phyloP scores from a whole-genome alignment of 495 filamentous ascomycete genomes.

The Neurospora sp. region DNA sequence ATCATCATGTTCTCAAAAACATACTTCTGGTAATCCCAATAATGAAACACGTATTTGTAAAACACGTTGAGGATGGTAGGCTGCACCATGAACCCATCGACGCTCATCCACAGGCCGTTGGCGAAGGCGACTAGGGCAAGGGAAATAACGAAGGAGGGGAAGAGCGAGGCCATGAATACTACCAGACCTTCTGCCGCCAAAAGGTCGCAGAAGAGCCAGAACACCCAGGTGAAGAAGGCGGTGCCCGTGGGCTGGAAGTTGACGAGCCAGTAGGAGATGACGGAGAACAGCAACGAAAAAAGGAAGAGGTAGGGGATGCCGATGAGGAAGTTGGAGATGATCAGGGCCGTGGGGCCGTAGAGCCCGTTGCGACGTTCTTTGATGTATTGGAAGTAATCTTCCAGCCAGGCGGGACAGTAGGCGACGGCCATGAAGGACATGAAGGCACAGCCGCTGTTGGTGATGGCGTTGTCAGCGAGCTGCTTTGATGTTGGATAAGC shows the following conservation, averaged over 20 bases:
- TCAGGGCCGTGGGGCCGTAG: slow-evolving; percentile 61
- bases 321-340: slow-evolving; percentile 70
- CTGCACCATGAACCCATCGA: slow-evolving; percentile 69
- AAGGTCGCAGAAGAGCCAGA: slow-evolving; percentile 81
- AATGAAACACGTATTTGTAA: slow-evolving; percentile 76
- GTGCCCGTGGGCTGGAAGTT: slow-evolving; percentile 57
- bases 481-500: neutral
- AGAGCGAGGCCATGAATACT: slow-evolving; percentile 58
- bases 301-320: slow-evolving; percentile 71
- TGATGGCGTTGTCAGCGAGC: slow-evolving; percentile 13
- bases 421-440: slow-evolving; percentile 90
- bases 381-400: slow-evolving; percentile 61
- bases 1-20: slow-evolving; percentile 91
- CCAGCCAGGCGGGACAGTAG: slow-evolving; percentile 72
- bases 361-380: slow-evolving; percentile 79
- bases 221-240: slow-evolving; percentile 69
- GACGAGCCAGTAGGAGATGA: slow-evolving; percentile 68
- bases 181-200: slow-evolving; percentile 73
- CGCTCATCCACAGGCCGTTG: slow-evolving; percentile 81
- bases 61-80: slow-evolving; percentile 64
- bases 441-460: slow-evolving; percentile 67
- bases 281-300: slow-evolving; percentile 62
- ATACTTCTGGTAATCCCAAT: slow-evolving; percentile 75
- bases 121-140: slow-evolving; percentile 70
- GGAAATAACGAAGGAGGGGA: slow-evolving; percentile 68